Base-by-base conservation (phyloP, 306 rosid genomes). In the Delonix regia region DNA sequence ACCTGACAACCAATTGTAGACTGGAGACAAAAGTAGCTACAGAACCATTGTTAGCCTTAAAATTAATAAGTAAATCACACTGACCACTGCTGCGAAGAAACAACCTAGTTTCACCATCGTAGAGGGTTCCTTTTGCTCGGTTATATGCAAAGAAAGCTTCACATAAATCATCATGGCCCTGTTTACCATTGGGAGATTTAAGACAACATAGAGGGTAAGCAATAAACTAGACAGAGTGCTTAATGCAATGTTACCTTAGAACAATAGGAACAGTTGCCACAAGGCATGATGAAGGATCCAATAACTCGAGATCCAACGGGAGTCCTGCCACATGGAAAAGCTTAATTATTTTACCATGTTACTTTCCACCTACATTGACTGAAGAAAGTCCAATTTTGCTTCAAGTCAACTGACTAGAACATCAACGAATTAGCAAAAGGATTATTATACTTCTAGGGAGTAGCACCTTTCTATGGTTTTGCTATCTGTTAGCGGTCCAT, bases 211-310 rank as follows among this genome's bases (percentile, higher is more conserved):
- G 66, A 56, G 36, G 27, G 55, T 69, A 39, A 81, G 78, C 55
- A 62, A 66, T 55, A 71, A 80, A 76, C 44, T 55, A 57, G 64
- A 30, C 67, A 80, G 60, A 78, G 52, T 49, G 25, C 62, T 16
- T 24, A 41, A 18, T 33, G 33, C 34, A 69, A 68, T 25, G 62
- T 76, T 78, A 95, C 99, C 92, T 92, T 92, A 22, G 99, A 87
- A 88, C 99, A 92, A 73, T 72, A 92, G 47, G 84, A 86, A 83
- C 99, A 95, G 81, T 80, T 88, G 27, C 99, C 99, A 81, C 99
- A 95, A 82, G 99, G 98, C 97, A 95, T 92, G 87, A 92, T 95
- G 80, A 92, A 95, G 84, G 99, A 84, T 62, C 99, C 97, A 60
- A 95, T 86, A 59, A 86, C 97, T 71, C 75, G 89, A 66, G 97